Base-by-base conservation (phyloP, 2,329 filamentous ascomycete genomes). In the Pyrenophora seminiperda region DNA sequence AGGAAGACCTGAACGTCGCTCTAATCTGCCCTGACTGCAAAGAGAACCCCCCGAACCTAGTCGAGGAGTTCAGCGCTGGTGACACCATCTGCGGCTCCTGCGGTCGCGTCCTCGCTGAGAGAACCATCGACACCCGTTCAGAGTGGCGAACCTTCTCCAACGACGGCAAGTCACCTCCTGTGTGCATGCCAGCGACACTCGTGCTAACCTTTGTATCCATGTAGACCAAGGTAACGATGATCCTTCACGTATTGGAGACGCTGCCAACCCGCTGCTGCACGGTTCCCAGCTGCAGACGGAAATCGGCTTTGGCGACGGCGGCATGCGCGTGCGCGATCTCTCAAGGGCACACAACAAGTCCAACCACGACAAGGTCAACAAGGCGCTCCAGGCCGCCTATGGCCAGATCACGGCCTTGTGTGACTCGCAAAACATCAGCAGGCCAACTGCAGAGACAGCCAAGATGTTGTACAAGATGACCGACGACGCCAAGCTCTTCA, bases 91-190 rank as follows among this genome's bases (percentile, higher is more conserved):
- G 94, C 72, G 89, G 83, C 50, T 91, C 88, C 54, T 99, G 94
- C 67, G 94, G 94, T 30, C 81, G 97, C 27, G 94, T 99, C 5
- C 83, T 99, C 22, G 89, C 89, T 53, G 89, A 93, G 67, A 88
- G 91, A 60, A 91, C 94, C 71, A 92, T 99, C 68, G 95, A 99
- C 71, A 95, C 90, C 54, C 89, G 95, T 56, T 96, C 91, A 39
- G 94, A 99, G 77, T 99, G 94, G 94, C 90, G 94, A 71, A 99
- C 94, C 1, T 99, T 99, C 77, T 91, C 92, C 70, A 97, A 97
- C 72, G 94, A 99, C 69, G 95, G 43, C 48, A 51, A 51, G 48
- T 51, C 39, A 19, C 20, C 29, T 19, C 43, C 37, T 50, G 27
- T 11, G n/a, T 14, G 19, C 27, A 18, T 20, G 29, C 19, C 11